Evolutionary conservation across 805 yeast genomes (phyloP).

Genomic region (Candida cerambycidarum): DNA sequence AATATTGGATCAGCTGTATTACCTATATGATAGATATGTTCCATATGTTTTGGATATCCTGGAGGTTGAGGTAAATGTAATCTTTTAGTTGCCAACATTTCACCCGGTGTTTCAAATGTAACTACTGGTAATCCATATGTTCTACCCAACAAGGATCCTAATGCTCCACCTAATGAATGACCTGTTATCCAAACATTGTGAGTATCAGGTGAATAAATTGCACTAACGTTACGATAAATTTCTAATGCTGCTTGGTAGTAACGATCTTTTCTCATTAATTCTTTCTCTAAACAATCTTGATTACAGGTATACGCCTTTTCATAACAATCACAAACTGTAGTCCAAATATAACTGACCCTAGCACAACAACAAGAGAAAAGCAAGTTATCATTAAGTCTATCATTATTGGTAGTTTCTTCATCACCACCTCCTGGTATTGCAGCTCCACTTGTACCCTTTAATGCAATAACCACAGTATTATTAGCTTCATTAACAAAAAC

Average conservation of each 20-base stretch:
- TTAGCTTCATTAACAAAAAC: slow-evolving; percentile 64
- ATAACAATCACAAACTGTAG: slow-evolving; percentile 93
- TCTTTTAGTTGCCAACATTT: slow-evolving; percentile 75
- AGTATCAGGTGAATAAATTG: slow-evolving; percentile 58
- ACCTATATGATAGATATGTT: slow-evolving; percentile 92
- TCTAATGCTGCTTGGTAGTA: slow-evolving; percentile 80
- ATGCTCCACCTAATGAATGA: slow-evolving; percentile 91
- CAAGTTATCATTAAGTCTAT: slow-evolving; percentile 83
- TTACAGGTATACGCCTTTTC: slow-evolving; percentile 82
- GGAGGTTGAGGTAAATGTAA: slow-evolving; percentile 93
- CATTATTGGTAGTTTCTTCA: slow-evolving; percentile 74
- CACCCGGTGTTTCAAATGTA: slow-evolving; percentile 93
- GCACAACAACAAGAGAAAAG: slow-evolving; percentile 97
- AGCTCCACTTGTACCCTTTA: slow-evolving; percentile 92
- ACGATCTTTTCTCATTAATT: slow-evolving; percentile 68
- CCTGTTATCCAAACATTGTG: slow-evolving; percentile 89
- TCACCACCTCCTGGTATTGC: slow-evolving; percentile 49
- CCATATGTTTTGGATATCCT: slow-evolving; percentile 73
- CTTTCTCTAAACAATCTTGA: slow-evolving; percentile 80
- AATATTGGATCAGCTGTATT: slow-evolving; percentile 96
- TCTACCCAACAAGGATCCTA: slow-evolving; percentile 77
- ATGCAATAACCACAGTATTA: slow-evolving; percentile 68
- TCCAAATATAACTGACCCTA: slow-evolving; percentile 86
- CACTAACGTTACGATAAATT: slow-evolving; percentile 69
- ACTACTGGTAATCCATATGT: slow-evolving; percentile 90